Evolutionary conservation across 768 basidiomycete genomes (phyloP), one percentile per base, ranked within the genome.

Genomic region (Leucosporidium scottii): DNA sequence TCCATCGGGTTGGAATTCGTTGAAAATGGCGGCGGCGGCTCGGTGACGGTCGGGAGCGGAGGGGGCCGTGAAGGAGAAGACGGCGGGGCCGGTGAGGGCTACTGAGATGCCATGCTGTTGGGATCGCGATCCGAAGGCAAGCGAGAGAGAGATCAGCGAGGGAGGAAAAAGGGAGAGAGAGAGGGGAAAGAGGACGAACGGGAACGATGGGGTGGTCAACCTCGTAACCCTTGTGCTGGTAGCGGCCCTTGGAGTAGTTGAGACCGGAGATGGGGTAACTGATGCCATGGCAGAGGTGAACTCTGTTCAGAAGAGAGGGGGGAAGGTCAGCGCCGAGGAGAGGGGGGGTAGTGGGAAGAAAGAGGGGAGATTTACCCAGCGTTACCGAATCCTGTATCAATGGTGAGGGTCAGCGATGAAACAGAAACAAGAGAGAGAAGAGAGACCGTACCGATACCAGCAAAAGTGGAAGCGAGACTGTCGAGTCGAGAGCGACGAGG

Each of bases 31-130:
- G 21, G 93, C 83, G 1, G 87, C 90, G 78, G 91, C 86, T 55
- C 93, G 87, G 79, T 98, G 93, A 53, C 93, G 87, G 68, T 87
- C 85, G 3, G 93, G 91, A 0, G 91, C 87, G 7, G 93, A 93
- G 10, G 94, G 93, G 0, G 94, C 89, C 12, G 94, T 97, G 79
- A 93, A 97, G 75, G 88, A 85, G 83, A 98, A 97, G 54, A 97
- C 94, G 84, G 94, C 88, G 34, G 92, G 92, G 15, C 90, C 92
- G 25, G 91, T 90, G 65, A 94, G 80, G 8, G 93, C 91, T 58
- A 94, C 92, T 72, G 90, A 84, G 59, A 67, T 68, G 25, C 68
- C 70, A 64, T 61, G 67, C 57, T 63, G 59, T 36, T 57, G 34
- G 10, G 34, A 34, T 5, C 5, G 34, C 34, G 34, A n/a, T n/a